These are phyloP conservation scores for Cladosporium sp. DNA, from an alignment of 2,329 filamentous ascomycete species.

Conservation along the genomic window DNA sequence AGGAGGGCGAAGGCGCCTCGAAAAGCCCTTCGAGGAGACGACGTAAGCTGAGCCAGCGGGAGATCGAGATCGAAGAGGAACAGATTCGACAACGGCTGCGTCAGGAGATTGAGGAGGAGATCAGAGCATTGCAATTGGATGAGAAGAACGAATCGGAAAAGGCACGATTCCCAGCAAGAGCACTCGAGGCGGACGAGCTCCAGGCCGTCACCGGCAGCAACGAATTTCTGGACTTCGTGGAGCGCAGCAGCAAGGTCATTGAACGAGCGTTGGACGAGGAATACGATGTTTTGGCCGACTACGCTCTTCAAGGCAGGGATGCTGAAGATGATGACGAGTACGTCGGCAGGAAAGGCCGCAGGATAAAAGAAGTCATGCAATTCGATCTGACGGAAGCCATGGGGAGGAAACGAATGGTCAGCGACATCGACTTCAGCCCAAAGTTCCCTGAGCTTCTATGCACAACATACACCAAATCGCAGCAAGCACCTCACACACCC, in stretches of 20 bases:
- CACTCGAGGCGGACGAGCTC: constrained; percentile 80
- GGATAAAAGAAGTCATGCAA: constrained; percentile 84
- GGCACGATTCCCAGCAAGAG: constrained; percentile 71
- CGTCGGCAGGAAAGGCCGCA: constrained; percentile 69
- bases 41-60: constrained; percentile 77
- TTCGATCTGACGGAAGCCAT: constrained; percentile 81
- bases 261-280: constrained; percentile 93
- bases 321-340: constrained; percentile 73
- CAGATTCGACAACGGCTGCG: constrained; percentile 82
- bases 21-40: constrained; percentile 55
- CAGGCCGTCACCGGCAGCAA: constrained; percentile 87
- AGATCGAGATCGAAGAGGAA: constrained; percentile 76
- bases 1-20: constrained; percentile 61
- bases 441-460: constrained; percentile 88
- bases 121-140: constrained; percentile 66
- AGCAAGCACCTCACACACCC: constrained; percentile 72
- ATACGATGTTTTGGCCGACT: constrained; percentile 94
- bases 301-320: constrained; percentile 74
- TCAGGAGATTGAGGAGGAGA: constrained; percentile 88
- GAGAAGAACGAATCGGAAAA: constrained; percentile 50
- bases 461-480: constrained; percentile 87
- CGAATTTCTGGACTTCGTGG: constrained; percentile 93
- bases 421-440: constrained; percentile 89
- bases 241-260: constrained; percentile 94
- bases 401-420: constrained; percentile 99